Evolutionary conservation across 805 yeast genomes (phyloP).

Genomic region (Barnettozyma californica): DNA sequence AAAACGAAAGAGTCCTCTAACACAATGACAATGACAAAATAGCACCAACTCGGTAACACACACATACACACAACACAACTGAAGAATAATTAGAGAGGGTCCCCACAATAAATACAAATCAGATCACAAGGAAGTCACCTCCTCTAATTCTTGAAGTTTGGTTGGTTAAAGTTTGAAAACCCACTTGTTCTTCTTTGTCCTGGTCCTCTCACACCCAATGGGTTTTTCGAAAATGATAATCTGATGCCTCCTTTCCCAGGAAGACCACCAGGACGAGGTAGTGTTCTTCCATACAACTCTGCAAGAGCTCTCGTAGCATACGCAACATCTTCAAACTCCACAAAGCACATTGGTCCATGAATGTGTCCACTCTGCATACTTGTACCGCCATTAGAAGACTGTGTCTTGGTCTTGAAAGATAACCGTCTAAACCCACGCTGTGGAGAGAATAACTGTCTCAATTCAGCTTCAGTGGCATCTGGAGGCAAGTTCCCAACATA

Average conservation of each 20-base stretch:
- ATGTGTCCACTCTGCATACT: constrained; percentile 31
- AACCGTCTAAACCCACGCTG: constrained; percentile 91
- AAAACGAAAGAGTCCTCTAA: not conserved
- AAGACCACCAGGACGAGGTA: constrained; percentile 71
- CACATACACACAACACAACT: not conserved
- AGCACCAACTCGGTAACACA: not conserved
- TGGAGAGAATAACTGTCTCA: constrained; percentile 78
- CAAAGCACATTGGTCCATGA: constrained; percentile 99
- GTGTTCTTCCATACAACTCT: constrained; percentile 86
- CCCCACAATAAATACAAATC: not conserved
- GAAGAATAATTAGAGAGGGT: not conserved
- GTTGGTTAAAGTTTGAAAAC: constrained; percentile 13
- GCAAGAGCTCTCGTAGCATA: constrained; percentile 92
- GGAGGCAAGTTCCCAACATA: constrained; percentile 97
- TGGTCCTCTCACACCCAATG: constrained; percentile 89
- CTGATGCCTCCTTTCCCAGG: constrained; percentile 90
- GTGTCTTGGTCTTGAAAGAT: constrained; percentile 77
- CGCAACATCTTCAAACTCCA: constrained; percentile 94
- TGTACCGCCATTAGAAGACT: constrained; percentile 31
- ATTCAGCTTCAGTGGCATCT: constrained; percentile 91
- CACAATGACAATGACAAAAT: not conserved
- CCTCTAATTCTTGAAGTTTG: constrained; percentile 6
- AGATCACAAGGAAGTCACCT: not conserved
- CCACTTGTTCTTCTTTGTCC: constrained; percentile 38
- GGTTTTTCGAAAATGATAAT: constrained; percentile 90